Conservation (phyloP, 164 flowering plant species). For the Hamamelis virginiana region DNA sequence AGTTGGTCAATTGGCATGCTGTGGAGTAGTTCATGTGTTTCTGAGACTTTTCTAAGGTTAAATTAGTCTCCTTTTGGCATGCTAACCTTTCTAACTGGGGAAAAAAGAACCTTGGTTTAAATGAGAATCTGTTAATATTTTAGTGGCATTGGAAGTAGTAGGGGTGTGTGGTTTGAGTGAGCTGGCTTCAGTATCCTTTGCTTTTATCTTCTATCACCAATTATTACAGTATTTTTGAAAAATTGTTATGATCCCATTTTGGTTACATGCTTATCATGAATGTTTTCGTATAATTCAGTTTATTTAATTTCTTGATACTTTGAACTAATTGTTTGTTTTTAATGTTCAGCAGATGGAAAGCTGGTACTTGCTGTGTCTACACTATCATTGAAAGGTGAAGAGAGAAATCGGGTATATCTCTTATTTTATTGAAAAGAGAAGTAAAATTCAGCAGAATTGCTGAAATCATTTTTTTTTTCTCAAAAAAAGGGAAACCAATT, state of each 20-base stretch:
- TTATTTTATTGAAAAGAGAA: background rate
- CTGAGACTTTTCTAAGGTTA: background rate
- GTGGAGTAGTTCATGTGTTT: background rate
- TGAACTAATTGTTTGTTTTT: background rate
- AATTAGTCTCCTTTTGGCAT: background rate
- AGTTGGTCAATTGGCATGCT: background rate
- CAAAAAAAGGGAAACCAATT: no score
- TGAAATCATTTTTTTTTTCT: background rate
- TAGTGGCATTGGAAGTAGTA: background rate
- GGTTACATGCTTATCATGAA: background rate
- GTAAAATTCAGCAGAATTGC: background rate
- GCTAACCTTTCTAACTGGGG: background rate
- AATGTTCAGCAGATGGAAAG: conserved; percentile 17
- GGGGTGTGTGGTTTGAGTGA: background rate
- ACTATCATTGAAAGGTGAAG: background rate
- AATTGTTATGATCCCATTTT: background rate
- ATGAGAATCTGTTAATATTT: background rate
- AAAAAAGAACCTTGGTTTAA: background rate
- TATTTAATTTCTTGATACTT: background rate
- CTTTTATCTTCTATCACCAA: background rate
- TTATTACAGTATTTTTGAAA: background rate
- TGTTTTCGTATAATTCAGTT: background rate
- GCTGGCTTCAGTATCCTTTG: background rate
- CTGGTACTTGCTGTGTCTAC: background rate
- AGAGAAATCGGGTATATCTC: background rate